Base-by-base conservation (phyloP, 2,329 filamentous ascomycete species). In the Lasiodiplodia citricola region DNA sequence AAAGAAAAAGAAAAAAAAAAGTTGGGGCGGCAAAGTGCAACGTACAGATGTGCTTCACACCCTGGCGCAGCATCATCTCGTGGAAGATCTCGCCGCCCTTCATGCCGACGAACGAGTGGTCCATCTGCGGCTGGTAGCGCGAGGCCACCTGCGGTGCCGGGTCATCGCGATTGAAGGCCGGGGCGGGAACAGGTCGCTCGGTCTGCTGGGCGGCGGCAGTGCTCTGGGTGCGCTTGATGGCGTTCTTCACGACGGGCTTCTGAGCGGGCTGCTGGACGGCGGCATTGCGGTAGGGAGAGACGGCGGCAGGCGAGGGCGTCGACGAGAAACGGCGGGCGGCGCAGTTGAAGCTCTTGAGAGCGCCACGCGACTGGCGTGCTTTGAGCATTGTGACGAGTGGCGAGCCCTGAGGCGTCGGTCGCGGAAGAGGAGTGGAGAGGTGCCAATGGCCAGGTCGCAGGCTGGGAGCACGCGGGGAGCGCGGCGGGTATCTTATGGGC, bases 1-100 rank as follows among this genome's bases (percentile, higher is more conserved):
- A 63, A 64, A 64, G 38, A 11, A 3, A 35, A 25, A 10, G 38
- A 6, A 35, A 35, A 35, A 35, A 35, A 35, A 35, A 35, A 2
- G 3, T 35, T n/a, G 14, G 11, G 28, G 51, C 23, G 57, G 10
- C n/a, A 18, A 3, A 3, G 37, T 50, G 55, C 44, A 74, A 90
- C 93, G 78, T 86, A 97, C 93, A 98, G 77, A 98, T 88, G 80
- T 97, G 93, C 84, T 97, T 96, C 68, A 99, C 95, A 74, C 86
- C 88, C 75, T 95, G 92, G 77, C 95, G 88, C 71, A 97, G 87
- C 94, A 99, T 97, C 95, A 98, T 98, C 83, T 98, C 95, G 81
- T 98, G 94, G 82, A 98, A 97, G 75, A 98, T 97, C 82, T 97
- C 91, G 78, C 96, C 96, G 78, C 96, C 95, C 62, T 90, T 97